Evolutionary conservation across 306 rosid species (phyloP).

Genomic region (Inga laurina): DNA sequence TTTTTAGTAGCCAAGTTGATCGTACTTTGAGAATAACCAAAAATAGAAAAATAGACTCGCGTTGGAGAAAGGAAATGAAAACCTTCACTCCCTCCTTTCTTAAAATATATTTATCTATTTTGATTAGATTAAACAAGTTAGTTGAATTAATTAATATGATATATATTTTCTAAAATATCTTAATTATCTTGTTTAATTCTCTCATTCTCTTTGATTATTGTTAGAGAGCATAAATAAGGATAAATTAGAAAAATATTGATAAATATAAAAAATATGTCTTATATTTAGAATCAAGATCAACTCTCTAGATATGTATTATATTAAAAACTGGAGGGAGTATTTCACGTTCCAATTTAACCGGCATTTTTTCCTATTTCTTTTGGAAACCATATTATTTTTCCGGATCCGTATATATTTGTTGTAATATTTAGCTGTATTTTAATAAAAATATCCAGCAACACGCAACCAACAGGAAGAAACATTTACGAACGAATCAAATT

Average conservation of each 20-base stretch:
- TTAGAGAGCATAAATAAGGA: too few relatives aligned
- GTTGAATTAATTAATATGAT: too few relatives aligned
- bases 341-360: neutral
- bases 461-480: neutral
- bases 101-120: too few relatives aligned
- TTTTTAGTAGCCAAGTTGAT: neutral
- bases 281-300: too few relatives aligned
- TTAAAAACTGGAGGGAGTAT: too few relatives aligned
- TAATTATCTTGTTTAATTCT: too few relatives aligned
- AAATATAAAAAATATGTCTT: too few relatives aligned
- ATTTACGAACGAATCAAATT: neutral
- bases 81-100: neutral
- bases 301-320: too few relatives aligned
- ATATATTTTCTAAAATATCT: too few relatives aligned
- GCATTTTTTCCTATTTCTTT: neutral
- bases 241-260: too few relatives aligned
- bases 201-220: too few relatives aligned
- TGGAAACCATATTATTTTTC: neutral
- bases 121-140: too few relatives aligned
- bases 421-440: neutral
- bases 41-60: neutral
- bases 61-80: neutral
- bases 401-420: neutral
- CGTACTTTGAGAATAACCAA: neutral
- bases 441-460: neutral